Conservation (phyloP, 2,329 filamentous ascomycete genomes). For the Nigrospora osmanthi region DNA sequence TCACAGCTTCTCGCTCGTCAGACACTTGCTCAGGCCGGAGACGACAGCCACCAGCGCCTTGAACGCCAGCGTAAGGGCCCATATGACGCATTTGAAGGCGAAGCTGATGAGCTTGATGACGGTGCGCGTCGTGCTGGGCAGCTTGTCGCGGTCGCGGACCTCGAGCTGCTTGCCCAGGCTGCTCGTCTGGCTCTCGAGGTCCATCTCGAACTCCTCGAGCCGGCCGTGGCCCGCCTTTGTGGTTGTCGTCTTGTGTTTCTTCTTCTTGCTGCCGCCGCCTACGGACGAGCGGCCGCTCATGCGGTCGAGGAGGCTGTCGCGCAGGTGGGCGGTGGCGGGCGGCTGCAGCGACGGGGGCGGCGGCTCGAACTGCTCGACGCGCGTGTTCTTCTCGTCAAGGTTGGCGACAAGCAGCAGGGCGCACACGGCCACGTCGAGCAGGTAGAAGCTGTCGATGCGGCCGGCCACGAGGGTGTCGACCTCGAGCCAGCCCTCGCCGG, state of each 20-base stretch:
- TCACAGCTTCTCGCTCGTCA: slow-evolving; percentile 34
- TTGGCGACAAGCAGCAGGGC: slow-evolving; percentile 53
- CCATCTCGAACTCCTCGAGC: slow-evolving; percentile 52
- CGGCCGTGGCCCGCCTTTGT: slow-evolving; percentile 23
- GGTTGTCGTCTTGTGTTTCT: slow-evolving; percentile 17
- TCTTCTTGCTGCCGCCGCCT: slow-evolving; percentile 15
- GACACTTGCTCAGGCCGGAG: slow-evolving; percentile 40
- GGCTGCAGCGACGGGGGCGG: slow-evolving; percentile 34
- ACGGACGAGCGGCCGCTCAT: slow-evolving; percentile 6
- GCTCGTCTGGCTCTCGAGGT: slow-evolving; percentile 54
- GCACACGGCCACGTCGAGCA: slow-evolving; percentile 54
- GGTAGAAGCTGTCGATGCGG: slow-evolving; percentile 52
- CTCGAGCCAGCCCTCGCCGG: slow-evolving; percentile 52
- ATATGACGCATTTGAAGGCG: slow-evolving; percentile 50
- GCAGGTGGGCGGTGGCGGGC: slow-evolving; percentile 14
- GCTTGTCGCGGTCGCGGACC: slow-evolving; percentile 32
- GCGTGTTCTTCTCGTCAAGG: slow-evolving; percentile 42
- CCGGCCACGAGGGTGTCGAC: slow-evolving; percentile 52
- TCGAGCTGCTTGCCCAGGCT: slow-evolving; percentile 34
- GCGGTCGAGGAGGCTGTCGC: slow-evolving; percentile 14
- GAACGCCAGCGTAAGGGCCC: slow-evolving; percentile 47
- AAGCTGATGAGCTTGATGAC: slow-evolving; percentile 43
- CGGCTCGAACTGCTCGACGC: slow-evolving; percentile 49
- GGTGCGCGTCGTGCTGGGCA: slow-evolving; percentile 40
- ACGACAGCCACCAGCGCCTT: slow-evolving; percentile 44